These are phyloP conservation scores for Hemileccinum impolitum DNA, from an alignment of 768 basidiomycete genomes.

Conservation along the genomic window DNA sequence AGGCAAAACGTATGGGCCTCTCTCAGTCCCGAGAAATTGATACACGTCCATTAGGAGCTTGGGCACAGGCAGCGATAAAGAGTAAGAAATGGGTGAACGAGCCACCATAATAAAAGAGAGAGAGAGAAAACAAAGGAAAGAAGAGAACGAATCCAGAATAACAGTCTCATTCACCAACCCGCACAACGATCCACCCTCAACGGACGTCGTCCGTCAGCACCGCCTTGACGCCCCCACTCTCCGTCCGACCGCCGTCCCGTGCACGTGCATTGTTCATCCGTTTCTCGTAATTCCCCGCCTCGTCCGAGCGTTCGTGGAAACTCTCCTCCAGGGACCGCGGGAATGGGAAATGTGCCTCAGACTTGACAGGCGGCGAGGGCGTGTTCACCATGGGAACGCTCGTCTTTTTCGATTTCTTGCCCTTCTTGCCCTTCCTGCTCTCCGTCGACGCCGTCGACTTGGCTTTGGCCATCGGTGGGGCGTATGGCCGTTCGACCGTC, in stretches of 20 bases:
- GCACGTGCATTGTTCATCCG: conserved; percentile 75
- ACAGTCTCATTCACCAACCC: conserved; percentile 10
- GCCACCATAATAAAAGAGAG: conserved; percentile 10
- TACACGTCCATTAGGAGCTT: conserved; percentile 22
- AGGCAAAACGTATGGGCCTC: conserved; percentile 1
- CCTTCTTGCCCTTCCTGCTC: conserved; percentile 31
- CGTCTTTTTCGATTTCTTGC: conserved; percentile 36
- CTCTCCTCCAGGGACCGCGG: conserved; percentile 49
- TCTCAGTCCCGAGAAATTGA: conserved; percentile 1
- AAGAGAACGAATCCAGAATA: conserved; percentile 8
- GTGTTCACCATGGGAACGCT: conserved; percentile 39
- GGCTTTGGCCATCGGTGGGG: conserved; percentile 25
- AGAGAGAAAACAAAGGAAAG: neutral
- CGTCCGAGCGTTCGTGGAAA: conserved; percentile 25
- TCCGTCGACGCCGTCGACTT: conserved; percentile 27
- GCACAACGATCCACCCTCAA: conserved; percentile 10
- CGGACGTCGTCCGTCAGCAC: conserved; percentile 46
- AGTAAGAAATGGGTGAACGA: conserved; percentile 2
- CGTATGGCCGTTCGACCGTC: conserved; percentile 21
- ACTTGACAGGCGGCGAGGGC: conserved; percentile 29
- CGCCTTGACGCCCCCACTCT: conserved; percentile 83
- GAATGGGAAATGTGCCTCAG: conserved; percentile 56
- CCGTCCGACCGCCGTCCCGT: conserved; percentile 77
- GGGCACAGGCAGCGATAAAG: conserved; percentile 10
- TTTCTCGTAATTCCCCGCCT: conserved; percentile 33